Percentiles rank a stretch among this genome's conserved stretches.
These are phyloP conservation scores for Chalciporus sphaerocephalus DNA, from an alignment of 768 basidiomycete genomes.

Conservation along the genomic window DNA sequence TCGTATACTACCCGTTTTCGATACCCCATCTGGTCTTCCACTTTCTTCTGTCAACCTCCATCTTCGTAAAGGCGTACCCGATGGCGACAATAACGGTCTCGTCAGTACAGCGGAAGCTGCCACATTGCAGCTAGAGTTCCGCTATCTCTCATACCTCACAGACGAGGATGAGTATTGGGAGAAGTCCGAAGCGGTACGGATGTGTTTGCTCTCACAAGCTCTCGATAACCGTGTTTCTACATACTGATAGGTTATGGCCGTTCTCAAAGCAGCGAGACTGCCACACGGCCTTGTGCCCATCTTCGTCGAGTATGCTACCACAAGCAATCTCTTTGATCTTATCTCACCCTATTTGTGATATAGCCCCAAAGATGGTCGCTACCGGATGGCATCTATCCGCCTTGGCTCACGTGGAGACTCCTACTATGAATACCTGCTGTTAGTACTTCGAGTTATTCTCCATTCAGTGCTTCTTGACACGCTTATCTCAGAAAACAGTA, in stretches of 20 bases:
- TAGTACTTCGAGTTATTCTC: constrained; percentile 22
- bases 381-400: constrained; percentile 68
- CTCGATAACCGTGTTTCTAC: neutral
- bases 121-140: constrained; percentile 86
- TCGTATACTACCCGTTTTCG: constrained; percentile 78
- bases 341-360: constrained; percentile 10
- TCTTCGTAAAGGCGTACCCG: constrained; percentile 52
- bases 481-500: constrained; percentile 26
- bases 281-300: constrained; percentile 79
- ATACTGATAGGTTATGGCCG: constrained; percentile 54
- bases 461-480: constrained; percentile 2
- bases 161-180: constrained; percentile 79
- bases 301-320: constrained; percentile 62
- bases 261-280: constrained; percentile 58
- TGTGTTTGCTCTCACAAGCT: neutral
- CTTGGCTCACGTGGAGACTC: constrained; percentile 91
- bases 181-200: constrained; percentile 62
- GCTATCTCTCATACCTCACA: constrained; percentile 78
- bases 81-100: constrained; percentile 54
- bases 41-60: constrained; percentile 75
- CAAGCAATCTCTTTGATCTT: constrained; percentile 1
- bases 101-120: constrained; percentile 84
- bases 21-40: constrained; percentile 79
- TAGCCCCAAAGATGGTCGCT: constrained; percentile 50
- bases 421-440: constrained; percentile 90